A percentile compares a stretch with the other conserved stretches of the same genome.
Evolutionary conservation across 2,329 filamentous ascomycete species (phyloP).

Genomic region (Thielaviopsis cerberus): DNA sequence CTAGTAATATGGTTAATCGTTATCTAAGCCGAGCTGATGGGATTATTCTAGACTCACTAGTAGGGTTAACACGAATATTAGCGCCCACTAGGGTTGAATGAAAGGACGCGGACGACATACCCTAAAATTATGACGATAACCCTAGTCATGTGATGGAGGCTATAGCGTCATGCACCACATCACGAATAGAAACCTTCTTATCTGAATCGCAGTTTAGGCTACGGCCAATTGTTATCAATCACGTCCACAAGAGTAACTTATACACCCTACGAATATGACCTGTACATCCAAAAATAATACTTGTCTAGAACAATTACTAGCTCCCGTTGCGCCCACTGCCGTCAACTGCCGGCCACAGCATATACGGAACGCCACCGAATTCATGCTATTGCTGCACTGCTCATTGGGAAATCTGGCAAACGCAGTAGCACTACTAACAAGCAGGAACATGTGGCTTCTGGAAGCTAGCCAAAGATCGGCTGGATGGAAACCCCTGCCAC

Average conservation of each 20-base stretch:
- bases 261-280: not conserved
- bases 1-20: no score
- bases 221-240: no score
- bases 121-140: no score
- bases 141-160: no score
- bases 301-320: not conserved
- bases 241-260: no score
- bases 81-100: no score
- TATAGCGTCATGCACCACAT: no score
- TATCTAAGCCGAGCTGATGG: not conserved
- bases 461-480: not conserved
- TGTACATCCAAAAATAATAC: not conserved
- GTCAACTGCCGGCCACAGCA: not conserved
- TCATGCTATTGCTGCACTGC: not conserved
- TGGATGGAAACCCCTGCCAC: not conserved
- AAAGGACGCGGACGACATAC: no score
- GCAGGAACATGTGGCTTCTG: not conserved
- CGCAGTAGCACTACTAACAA: not conserved
- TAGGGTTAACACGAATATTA: no score
- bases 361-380: not conserved
- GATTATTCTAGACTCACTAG: no score
- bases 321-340: not conserved
- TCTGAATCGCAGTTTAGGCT: no score
- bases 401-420: not conserved
- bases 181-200: no score